Percentiles rank a stretch among this genome's conserved stretches.
Conservation (phyloP, 2,329 filamentous ascomycete genomes). For the Aspergillus latus region DNA sequence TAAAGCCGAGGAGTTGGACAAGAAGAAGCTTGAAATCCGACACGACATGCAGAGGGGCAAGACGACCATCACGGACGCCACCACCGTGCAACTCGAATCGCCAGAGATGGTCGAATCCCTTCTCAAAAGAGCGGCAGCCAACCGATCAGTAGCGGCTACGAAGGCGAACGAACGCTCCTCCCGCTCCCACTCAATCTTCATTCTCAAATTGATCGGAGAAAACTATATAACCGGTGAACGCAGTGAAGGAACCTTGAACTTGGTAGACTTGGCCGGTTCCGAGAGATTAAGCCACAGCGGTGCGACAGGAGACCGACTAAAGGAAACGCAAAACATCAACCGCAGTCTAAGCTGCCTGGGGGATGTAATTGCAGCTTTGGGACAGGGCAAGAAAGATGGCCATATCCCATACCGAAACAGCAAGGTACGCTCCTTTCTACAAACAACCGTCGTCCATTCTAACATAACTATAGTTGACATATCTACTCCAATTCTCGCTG, state of each 20-base stretch:
- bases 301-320: conserved; percentile 80
- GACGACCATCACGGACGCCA: conserved; percentile 78
- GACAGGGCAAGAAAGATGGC: conserved; percentile 70
- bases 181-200: conserved; percentile 93
- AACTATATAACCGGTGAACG: conserved; percentile 77
- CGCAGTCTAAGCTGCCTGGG: conserved; percentile 87
- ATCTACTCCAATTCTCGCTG: conserved; percentile 89
- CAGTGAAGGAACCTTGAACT: conserved; percentile 89
- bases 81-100: conserved; percentile 72
- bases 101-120: conserved; percentile 77
- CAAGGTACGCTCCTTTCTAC: conserved; percentile 59
- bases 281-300: conserved; percentile 86
- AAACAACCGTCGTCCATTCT: not conserved
- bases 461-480: conserved; percentile 65
- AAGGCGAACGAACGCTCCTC: conserved; percentile 95
- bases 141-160: conserved; percentile 92
- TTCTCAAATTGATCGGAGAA: conserved; percentile 66
- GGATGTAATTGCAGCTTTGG: conserved; percentile 92
- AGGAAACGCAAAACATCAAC: conserved; percentile 97
- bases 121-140: conserved; percentile 75
- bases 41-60: conserved; percentile 81
- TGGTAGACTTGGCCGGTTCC: conserved; percentile 92
- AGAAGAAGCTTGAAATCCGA: conserved; percentile 83
- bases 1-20: conserved; percentile 67
- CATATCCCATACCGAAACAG: conserved; percentile 96